Evolutionary conservation across 2,329 filamentous ascomycete genomes (phyloP).

Genomic region (Orbilia ellipsospora): DNA sequence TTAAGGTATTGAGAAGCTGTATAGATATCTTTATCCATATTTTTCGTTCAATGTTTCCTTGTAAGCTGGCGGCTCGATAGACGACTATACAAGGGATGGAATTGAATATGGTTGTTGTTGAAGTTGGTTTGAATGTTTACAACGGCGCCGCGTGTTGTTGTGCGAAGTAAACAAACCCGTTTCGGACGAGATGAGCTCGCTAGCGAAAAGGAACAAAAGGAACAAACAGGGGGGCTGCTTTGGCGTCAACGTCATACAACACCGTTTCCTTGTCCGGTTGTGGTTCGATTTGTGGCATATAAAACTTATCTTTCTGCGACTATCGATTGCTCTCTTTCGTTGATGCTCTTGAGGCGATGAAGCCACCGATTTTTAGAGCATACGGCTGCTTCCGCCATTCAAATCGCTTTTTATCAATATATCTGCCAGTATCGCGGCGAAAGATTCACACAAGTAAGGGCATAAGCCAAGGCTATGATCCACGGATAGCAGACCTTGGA

Average conservation of each 20-base stretch:
- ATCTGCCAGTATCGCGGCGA: background rate
- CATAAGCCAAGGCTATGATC: slow-evolving; percentile 30
- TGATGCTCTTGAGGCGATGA: background rate
- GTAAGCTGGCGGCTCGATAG: background rate
- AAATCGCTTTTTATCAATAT: background rate
- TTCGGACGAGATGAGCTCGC: background rate
- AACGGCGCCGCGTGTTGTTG: slow-evolving; percentile 25
- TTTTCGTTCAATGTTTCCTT: background rate
- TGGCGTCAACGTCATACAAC: slow-evolving; percentile 10
- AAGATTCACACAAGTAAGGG: background rate
- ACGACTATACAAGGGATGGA: background rate
- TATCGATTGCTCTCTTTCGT: background rate
- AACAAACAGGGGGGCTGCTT: background rate
- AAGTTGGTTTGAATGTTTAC: background rate
- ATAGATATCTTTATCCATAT: slow-evolving; percentile 66
- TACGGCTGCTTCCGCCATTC: background rate
- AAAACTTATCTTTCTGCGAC: too few species aligned
- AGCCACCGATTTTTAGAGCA: background rate
- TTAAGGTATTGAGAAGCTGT: slow-evolving; percentile 78
- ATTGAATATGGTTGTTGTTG: background rate
- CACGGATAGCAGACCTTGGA: slow-evolving; percentile 43
- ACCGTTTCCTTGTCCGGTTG: background rate
- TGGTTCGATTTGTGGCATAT: background rate
- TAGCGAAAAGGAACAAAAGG: too few species aligned
- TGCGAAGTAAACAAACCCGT: slow-evolving; percentile 44